phyloP scores from a whole-genome alignment of 2,329 filamentous ascomycete genomes.

The Trichoderma cornu-damae region DNA sequence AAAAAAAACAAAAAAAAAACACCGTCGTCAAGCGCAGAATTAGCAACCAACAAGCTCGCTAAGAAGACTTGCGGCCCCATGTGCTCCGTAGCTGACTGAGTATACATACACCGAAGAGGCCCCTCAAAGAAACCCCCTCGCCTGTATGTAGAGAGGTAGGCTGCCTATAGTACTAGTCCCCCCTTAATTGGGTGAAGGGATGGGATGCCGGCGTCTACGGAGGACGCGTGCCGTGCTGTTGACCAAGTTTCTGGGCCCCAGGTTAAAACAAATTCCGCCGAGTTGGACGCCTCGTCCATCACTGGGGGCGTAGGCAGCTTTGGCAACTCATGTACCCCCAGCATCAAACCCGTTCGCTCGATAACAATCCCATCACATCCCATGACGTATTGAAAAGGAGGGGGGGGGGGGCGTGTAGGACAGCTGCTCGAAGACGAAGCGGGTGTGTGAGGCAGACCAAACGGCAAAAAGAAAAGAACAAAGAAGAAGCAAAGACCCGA shows the following conservation, averaged over 20 bases:
- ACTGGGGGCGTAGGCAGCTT: too few relatives aligned
- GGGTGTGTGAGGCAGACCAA: not conserved
- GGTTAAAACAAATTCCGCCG: too few relatives aligned
- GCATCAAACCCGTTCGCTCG: not conserved
- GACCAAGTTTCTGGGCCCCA: not conserved
- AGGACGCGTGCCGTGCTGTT: not conserved
- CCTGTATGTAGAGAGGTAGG: too few relatives aligned
- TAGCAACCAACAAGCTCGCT: not conserved
- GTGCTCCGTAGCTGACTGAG: too few relatives aligned
- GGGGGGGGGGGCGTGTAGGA: not conserved
- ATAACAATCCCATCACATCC: conserved; percentile 7
- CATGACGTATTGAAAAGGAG: not conserved
- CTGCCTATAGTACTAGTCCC: too few relatives aligned
- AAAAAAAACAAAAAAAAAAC: not conserved
- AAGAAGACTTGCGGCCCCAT: too few relatives aligned
- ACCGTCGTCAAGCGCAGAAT: not conserved
- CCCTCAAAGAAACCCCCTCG: too few relatives aligned
- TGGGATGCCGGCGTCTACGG: too few relatives aligned
- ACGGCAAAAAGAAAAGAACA: not conserved
- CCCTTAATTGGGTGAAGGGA: too few relatives aligned
- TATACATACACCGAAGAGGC: too few relatives aligned
- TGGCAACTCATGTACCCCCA: not conserved
- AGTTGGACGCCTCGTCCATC: too few relatives aligned
- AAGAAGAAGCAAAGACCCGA: conserved; percentile 1
- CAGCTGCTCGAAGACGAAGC: not conserved